Evolutionary conservation across 805 yeast species (phyloP), one percentile per base, ranked within the genome.

Genomic region (Lachancea quebecensis): DNA sequence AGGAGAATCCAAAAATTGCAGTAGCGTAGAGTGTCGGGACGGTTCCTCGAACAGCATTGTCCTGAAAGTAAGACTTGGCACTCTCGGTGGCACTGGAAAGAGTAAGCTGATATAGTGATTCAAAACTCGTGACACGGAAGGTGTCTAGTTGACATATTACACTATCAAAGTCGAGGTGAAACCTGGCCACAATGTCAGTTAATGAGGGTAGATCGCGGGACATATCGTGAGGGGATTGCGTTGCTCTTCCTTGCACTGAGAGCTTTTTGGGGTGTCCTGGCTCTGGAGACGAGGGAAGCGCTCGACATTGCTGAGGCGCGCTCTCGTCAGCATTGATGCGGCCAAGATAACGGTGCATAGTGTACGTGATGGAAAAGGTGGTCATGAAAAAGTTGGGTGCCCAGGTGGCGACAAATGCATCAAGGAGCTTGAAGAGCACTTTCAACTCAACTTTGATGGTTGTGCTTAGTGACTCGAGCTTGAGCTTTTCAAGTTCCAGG

Each of bases 341-440:
- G 4, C 38, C 43, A 2, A 40, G 18, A 25, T 21, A 10, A 14
- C 31, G 49, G 38, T 53, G 45, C 39, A 58, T 34, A 8, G 50
- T 54, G 37, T 52, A 52, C 3, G 53, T 44, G 16, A 58, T 47
- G 18, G 59, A 47, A 21, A 50, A 45, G 4, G 48, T 46, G n/a
- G 55, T 53, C 42, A 43, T 52, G 29, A 52, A 54, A 48, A 50
- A 56, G 32, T 47, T 40, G 17, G 42, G 41, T 18, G 52, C 53
- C 62, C 62, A 58, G 28, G 46, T 43, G 17, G 42, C 34, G 35
- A 58, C 39, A 28, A 56, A 47, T 1, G 35, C 27, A 2, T 38
- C 27, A n/a, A 51, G 35, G 11, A 51, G 36, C 10, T 41, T 35
- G 17, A 46, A 31, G 29, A 56, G 52, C 9, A 41, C 35, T 9